A percentile compares a stretch with the other conserved stretches of the same genome.
Evolutionary conservation across 352 stramenopile species (phyloP).

Genomic region (Phytophthora colocasiae): DNA sequence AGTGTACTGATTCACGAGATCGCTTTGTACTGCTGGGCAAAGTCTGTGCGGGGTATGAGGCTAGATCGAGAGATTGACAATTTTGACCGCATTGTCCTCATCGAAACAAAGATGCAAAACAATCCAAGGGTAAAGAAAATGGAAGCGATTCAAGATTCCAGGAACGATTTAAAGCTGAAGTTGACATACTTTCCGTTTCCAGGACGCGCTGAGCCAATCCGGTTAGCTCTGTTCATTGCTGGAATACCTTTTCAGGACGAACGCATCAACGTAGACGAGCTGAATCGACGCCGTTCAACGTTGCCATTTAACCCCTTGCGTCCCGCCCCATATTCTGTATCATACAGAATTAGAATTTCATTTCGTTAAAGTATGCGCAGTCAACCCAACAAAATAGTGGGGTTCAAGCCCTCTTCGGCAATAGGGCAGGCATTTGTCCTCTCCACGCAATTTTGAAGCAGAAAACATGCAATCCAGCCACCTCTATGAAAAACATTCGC

Average conservation of each 20-base stretch:
- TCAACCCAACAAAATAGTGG: no score
- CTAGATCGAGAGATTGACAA: slow-evolving; percentile 20
- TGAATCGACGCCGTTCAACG: slow-evolving; percentile 37
- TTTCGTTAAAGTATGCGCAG: no score
- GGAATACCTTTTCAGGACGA: slow-evolving; percentile 64
- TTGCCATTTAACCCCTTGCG: slow-evolving; percentile 56
- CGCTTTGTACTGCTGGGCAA: slow-evolving; percentile 38
- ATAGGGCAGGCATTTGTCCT: no score
- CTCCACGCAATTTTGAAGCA: no score
- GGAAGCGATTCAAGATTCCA: slow-evolving; percentile 5
- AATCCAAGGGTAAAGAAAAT: slow-evolving; percentile 33
- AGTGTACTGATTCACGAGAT: slow-evolving; percentile 40
- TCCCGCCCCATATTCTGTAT: no score
- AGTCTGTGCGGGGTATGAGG: slow-evolving; percentile 11
- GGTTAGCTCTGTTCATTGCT: slow-evolving; percentile 53
- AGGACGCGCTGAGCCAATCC: slow-evolving; percentile 60
- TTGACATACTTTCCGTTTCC: slow-evolving; percentile 63
- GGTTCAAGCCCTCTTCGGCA: no score
- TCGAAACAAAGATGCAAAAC: slow-evolving; percentile 30
- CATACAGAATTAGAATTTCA: no score
- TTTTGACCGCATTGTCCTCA: slow-evolving; percentile 18
- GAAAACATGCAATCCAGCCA: no score
- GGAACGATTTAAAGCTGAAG: slow-evolving; percentile 43
- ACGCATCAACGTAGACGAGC: slow-evolving; percentile 42
- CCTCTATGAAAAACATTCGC: no score